Conservation (phyloP, 192 early-diverging fungal species). For the Chytriomyces sp. region DNA sequence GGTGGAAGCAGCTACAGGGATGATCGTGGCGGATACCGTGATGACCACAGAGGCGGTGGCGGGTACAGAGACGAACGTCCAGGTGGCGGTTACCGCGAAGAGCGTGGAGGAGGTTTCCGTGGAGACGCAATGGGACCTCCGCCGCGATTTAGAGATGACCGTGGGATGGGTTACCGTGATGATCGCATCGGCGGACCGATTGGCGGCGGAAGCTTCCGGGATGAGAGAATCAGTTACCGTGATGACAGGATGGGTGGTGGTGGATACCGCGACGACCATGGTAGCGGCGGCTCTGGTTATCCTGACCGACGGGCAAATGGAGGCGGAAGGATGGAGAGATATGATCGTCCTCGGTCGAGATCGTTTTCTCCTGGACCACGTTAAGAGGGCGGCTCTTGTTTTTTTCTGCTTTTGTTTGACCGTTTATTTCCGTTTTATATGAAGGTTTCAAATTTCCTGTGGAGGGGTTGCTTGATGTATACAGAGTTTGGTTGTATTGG, state of each 20-base stretch:
- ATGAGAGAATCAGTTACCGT: not conserved
- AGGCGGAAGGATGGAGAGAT: not conserved
- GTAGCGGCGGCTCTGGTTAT: not conserved
- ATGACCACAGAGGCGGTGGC: constrained; percentile 1
- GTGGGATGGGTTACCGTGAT: not conserved
- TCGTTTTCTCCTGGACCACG: too few species aligned
- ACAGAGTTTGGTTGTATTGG: too few species aligned
- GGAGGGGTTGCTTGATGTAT: too few species aligned
- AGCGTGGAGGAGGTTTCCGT: not conserved
- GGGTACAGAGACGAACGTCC: not conserved
- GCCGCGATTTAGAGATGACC: not conserved
- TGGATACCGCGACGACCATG: not conserved
- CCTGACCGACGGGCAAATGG: not conserved
- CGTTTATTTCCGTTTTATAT: too few species aligned
- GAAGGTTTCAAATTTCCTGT: too few species aligned
- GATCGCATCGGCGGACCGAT: not conserved
- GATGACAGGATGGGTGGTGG: not conserved
- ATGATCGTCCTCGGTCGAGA: too few species aligned
- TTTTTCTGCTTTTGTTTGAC: too few species aligned
- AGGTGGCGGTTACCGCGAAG: not conserved
- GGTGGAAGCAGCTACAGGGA: constrained; percentile 42
- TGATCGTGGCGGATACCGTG: constrained; percentile 1
- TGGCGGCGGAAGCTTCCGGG: not conserved
- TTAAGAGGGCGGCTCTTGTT: too few species aligned
- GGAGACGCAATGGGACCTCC: too few species aligned